phyloP scores from a whole-genome alignment of 192 early-diverging fungal genomes.

The Entophlyctis helioformis region DNA sequence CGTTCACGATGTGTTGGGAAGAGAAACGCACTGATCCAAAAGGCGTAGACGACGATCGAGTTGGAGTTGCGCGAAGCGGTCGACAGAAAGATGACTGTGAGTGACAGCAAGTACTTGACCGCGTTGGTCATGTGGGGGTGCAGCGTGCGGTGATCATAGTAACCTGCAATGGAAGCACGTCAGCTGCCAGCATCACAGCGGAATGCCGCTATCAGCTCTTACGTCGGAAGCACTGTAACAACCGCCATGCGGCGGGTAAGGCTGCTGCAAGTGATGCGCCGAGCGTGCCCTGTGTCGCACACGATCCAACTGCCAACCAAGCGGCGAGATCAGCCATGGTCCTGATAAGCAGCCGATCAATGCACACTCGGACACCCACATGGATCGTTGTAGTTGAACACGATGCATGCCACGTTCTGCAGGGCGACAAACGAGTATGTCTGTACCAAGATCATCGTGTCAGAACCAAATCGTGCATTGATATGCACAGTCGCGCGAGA shows the following conservation, averaged over 20 bases:
- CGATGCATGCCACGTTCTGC: constrained; percentile 13
- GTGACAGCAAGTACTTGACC: constrained; percentile 23
- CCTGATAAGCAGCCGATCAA: no score
- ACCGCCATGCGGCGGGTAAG: constrained; percentile 17
- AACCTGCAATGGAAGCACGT: no score
- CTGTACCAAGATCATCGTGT: constrained; percentile 4
- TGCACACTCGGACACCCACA: no score
- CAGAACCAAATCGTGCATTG: background rate
- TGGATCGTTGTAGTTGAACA: no score
- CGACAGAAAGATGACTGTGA: constrained; percentile 21
- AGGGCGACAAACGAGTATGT: constrained; percentile 20
- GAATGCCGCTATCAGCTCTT: background rate
- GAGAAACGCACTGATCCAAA: constrained; percentile 15
- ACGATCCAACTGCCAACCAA: no score
- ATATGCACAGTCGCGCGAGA: constrained; percentile 1
- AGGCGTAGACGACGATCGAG: background rate
- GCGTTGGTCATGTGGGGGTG: constrained; percentile 29
- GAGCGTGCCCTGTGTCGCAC: no score
- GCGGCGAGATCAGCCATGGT: no score
- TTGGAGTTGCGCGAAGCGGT: constrained; percentile 7
- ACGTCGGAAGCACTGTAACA: constrained; percentile 24
- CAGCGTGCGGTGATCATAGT: constrained; percentile 9
- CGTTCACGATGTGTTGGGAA: background rate
- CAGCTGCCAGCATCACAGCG: no score
- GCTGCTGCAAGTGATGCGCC: no score